phyloP scores from a whole-genome alignment of 2,329 filamentous ascomycete species.

The Aspergillus costaricaensis region DNA sequence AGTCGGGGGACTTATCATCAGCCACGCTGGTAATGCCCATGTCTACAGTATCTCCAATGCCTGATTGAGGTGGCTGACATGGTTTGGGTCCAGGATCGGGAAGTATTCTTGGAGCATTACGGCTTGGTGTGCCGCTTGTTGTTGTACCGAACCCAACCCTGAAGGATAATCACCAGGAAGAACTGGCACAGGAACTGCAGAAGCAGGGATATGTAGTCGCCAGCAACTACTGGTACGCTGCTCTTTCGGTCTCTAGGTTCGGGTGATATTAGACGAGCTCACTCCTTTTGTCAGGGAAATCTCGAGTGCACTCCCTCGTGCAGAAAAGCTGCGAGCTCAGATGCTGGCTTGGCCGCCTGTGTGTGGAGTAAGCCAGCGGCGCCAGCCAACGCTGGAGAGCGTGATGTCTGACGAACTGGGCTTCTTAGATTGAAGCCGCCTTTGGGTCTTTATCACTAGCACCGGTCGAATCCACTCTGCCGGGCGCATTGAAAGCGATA shows the following conservation, averaged over 20 bases:
- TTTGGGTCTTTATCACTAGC: not conserved
- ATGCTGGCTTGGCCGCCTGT: slow-evolving; percentile 54
- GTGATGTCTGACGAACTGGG: slow-evolving; percentile 62
- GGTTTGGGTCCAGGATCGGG: slow-evolving; percentile 68
- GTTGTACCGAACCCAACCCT: slow-evolving; percentile 84
- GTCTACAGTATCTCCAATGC: not conserved
- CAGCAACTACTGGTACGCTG: slow-evolving; percentile 63
- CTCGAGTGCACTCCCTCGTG: slow-evolving; percentile 48
- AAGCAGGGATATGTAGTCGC: slow-evolving; percentile 75
- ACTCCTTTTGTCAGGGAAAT: slow-evolving; percentile 46
- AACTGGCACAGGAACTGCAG: slow-evolving; percentile 77
- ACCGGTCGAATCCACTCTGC: not conserved
- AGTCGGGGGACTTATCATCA: slow-evolving; percentile 73
- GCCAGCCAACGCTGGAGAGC: slow-evolving; percentile 48
- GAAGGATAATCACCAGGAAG: slow-evolving; percentile 86
- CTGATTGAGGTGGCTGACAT: slow-evolving; percentile 4
- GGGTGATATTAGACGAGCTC: slow-evolving; percentile 10
- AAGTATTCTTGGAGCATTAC: slow-evolving; percentile 80
- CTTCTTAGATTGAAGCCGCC: slow-evolving; percentile 50
- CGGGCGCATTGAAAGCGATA: not conserved
- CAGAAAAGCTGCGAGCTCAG: slow-evolving; percentile 49
- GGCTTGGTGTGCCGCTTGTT: slow-evolving; percentile 73
- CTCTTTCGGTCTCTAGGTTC: not conserved
- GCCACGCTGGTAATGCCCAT: slow-evolving; percentile 72
- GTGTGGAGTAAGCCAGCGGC: slow-evolving; percentile 46